These are phyloP conservation scores for Guadua angustifolia DNA, from an alignment of 176 grass and related monocot species.

Conservation along the genomic window DNA sequence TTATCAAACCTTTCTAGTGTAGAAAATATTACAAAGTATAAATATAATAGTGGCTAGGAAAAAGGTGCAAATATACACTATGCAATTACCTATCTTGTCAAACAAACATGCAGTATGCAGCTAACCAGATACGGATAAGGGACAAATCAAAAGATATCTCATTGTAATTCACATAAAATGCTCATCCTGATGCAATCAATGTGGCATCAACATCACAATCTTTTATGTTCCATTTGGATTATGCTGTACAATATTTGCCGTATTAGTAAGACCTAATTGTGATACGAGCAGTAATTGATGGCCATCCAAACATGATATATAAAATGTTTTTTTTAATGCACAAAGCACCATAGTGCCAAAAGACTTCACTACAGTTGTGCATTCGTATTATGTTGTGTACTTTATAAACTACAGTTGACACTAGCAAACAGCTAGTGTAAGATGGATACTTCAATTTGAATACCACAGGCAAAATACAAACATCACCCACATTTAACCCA, in stretches of 20 bases:
- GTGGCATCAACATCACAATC: neutral
- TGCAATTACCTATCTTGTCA: conserved; percentile 14
- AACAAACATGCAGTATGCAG: neutral
- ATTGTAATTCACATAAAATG: conserved; percentile 4
- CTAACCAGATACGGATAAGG: conserved; percentile 15
- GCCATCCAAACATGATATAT: neutral
- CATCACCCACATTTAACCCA: neutral
- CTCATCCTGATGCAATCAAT: neutral
- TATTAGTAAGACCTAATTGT: neutral
- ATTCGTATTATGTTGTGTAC: neutral
- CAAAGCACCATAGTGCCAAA: neutral
- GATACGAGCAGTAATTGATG: neutral
- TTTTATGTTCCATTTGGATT: conserved; percentile 17
- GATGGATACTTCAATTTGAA: conserved; percentile 3
- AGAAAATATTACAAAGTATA: neutral
- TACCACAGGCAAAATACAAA: neutral
- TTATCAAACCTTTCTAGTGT: conserved; percentile 1
- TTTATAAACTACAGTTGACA: neutral
- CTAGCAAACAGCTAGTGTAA: conserved; percentile 13
- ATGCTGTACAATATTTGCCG: neutral
- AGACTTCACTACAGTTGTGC: neutral
- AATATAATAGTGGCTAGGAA: conserved; percentile 25
- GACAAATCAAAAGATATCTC: neutral
- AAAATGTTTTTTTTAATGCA: neutral
- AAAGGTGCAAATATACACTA: conserved; percentile 3